Evolutionary conservation across 2,329 filamentous ascomycete species (phyloP).

Genomic region (Aspergillus sp.): DNA sequence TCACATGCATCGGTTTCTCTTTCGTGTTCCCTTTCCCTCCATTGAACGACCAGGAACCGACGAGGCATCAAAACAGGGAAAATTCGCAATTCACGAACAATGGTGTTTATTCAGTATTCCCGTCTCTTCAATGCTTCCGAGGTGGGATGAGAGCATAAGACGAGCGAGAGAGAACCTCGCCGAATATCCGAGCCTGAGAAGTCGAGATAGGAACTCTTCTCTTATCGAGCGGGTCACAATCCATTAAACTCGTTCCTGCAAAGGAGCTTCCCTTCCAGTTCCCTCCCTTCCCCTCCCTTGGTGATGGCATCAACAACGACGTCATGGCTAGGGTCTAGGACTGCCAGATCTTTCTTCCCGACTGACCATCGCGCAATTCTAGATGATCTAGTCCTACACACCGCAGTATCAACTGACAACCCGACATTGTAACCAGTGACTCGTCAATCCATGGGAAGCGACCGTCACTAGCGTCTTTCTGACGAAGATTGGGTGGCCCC

Average conservation of each 20-base stretch:
- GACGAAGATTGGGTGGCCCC: not conserved
- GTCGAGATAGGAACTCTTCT: not conserved
- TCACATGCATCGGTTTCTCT: conserved; percentile 9
- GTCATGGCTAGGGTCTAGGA: conserved; percentile 4
- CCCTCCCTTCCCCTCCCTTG: not conserved
- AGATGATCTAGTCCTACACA: no score
- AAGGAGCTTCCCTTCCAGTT: not conserved
- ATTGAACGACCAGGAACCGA: not conserved
- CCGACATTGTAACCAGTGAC: not conserved
- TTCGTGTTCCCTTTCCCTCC: not conserved
- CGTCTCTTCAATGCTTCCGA: not conserved
- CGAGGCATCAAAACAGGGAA: not conserved
- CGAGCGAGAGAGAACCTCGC: not conserved
- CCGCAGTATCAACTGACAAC: not conserved
- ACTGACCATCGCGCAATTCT: not conserved
- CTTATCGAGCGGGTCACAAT: not conserved
- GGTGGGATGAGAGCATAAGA: not conserved
- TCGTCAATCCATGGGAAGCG: not conserved
- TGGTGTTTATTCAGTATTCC: not conserved
- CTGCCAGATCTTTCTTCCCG: not conserved
- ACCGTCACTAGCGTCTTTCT: not conserved
- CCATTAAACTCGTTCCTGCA: not conserved
- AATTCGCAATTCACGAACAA: not conserved
- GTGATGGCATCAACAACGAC: conserved; percentile 5
- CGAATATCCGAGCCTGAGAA: not conserved